These are phyloP conservation scores for Pistacia atlantica DNA, from an alignment of 345 rosid genomes.

Conservation along the genomic window DNA sequence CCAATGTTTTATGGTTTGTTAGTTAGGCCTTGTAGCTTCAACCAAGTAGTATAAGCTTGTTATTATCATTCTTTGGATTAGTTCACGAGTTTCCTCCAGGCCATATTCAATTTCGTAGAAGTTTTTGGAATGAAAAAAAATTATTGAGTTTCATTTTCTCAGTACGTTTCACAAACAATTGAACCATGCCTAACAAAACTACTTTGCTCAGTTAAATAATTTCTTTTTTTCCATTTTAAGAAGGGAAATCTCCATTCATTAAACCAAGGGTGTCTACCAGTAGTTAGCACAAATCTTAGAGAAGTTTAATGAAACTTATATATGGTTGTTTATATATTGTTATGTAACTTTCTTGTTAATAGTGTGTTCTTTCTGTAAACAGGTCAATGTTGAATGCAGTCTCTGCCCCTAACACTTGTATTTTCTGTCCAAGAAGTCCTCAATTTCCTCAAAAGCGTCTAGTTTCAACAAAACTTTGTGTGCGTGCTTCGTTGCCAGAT, in stretches of 20 bases:
- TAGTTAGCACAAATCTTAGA: no score
- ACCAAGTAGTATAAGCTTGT: background rate
- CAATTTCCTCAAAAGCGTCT: slow-evolving; percentile 30
- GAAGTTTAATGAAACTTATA: no score
- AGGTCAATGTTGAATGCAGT: slow-evolving; percentile 73
- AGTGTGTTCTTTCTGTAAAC: slow-evolving; percentile 1
- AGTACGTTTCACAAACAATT: background rate
- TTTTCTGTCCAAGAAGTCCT: slow-evolving; percentile 34
- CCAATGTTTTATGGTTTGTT: background rate
- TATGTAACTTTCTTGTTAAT: background rate
- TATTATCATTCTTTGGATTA: background rate
- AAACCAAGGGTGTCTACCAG: no score
- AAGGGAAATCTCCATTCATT: no score
- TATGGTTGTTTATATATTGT: background rate
- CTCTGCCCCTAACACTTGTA: slow-evolving; percentile 49
- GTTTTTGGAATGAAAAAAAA: background rate
- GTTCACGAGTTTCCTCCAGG: background rate
- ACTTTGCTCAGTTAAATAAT: background rate
- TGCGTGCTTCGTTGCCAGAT: slow-evolving; percentile 46
- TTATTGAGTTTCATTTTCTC: background rate
- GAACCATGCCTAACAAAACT: background rate
- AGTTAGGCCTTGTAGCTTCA: background rate
- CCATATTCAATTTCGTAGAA: background rate
- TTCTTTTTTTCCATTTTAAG: no score
- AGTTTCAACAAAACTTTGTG: slow-evolving; percentile 37